phyloP scores from a whole-genome alignment of 345 rosid genomes.

The Lumnitzera racemosa region DNA sequence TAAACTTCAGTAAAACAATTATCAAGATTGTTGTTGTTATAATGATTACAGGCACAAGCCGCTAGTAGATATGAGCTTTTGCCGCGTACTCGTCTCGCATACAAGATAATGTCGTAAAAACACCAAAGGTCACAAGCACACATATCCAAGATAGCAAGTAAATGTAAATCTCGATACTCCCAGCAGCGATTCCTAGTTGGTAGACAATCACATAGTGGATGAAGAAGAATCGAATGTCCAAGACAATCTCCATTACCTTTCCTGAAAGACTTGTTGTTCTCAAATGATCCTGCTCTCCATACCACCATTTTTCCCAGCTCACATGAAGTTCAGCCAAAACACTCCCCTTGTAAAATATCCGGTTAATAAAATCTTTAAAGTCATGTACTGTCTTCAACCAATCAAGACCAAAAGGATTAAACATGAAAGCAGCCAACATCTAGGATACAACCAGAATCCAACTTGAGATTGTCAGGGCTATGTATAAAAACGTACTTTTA shows the following conservation, averaged over 20 bases:
- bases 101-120: neutral
- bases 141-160: conserved; percentile 12
- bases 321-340: neutral
- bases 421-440: conserved; percentile 9
- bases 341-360: conserved; percentile 4
- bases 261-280: conserved; percentile 9
- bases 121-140: neutral
- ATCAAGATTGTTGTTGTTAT: neutral
- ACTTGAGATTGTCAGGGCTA: conserved; percentile 10
- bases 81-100: conserved; percentile 4
- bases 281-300: conserved; percentile 11
- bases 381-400: conserved; percentile 14
- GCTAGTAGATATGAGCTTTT: conserved; percentile 10
- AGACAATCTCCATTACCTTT: conserved; percentile 3
- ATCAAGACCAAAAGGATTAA: conserved; percentile 11
- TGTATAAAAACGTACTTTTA: conserved; percentile 2
- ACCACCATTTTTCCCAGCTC: conserved; percentile 16
- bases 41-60: conserved; percentile 2
- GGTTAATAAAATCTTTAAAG: conserved; percentile 10
- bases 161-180: conserved; percentile 4
- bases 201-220: conserved; percentile 10
- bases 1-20: neutral
- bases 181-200: conserved; percentile 4
- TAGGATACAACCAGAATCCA: conserved; percentile 11
- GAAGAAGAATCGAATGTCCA: conserved; percentile 11